These are phyloP conservation scores for Amanita exitialis DNA, from an alignment of 768 basidiomycete genomes.

Conservation along the genomic window DNA sequence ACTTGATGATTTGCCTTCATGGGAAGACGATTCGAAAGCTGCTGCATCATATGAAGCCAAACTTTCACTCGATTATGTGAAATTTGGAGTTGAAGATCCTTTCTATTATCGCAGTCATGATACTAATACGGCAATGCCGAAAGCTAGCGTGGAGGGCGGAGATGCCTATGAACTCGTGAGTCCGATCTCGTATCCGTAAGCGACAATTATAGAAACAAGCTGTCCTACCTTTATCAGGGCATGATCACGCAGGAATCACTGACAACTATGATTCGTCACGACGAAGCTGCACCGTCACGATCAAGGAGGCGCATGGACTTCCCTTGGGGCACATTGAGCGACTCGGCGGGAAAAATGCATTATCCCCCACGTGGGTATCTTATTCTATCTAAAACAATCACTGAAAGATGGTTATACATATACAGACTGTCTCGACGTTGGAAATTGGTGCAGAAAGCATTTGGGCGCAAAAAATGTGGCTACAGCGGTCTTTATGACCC, in stretches of 20 bases:
- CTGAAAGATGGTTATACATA: constrained; percentile 15
- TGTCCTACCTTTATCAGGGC: constrained; percentile 32
- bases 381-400: background rate
- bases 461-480: constrained; percentile 48
- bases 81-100: constrained; percentile 18
- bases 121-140: background rate
- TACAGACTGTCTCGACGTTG: constrained; percentile 47
- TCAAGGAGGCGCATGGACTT: constrained; percentile 48
- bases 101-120: constrained; percentile 14
- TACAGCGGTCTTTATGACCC: constrained; percentile 61
- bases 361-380: constrained; percentile 46
- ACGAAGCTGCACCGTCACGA: constrained; percentile 52
- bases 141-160: background rate
- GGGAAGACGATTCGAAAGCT: constrained; percentile 30
- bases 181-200: background rate
- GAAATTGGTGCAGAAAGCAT: constrained; percentile 47
- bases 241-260: constrained; percentile 63
- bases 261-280: constrained; percentile 63
- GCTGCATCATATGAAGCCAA: constrained; percentile 38
- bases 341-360: constrained; percentile 39
- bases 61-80: constrained; percentile 44
- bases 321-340: constrained; percentile 25
- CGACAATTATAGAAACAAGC: background rate
- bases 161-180: constrained; percentile 1
- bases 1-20: constrained; percentile 45